Evolutionary conservation across 1,139 yeast genomes (phyloP).

Genomic region (Suhomyces terraborum): DNA sequence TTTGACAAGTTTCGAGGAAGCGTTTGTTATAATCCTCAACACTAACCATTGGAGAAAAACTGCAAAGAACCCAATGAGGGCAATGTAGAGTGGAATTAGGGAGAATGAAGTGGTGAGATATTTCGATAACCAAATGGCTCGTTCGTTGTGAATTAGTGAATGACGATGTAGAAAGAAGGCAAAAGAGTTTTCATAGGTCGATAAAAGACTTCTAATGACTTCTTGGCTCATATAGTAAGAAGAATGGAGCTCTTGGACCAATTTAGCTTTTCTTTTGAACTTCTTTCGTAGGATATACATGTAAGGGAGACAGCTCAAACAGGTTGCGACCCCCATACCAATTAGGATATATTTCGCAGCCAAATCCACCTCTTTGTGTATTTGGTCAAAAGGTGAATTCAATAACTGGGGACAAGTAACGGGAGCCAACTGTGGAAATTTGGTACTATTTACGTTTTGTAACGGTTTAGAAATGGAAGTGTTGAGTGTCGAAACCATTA

Average conservation of each 20-base stretch:
- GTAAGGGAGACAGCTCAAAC: constrained; percentile 38
- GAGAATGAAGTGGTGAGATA: constrained; percentile 54
- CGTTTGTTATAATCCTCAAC: constrained; percentile 20
- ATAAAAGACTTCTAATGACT: constrained; percentile 19
- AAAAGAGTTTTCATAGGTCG: constrained; percentile 22
- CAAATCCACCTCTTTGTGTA: constrained; percentile 40
- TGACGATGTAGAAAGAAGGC: constrained; percentile 19
- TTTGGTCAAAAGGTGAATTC: background rate
- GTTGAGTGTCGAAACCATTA: constrained; percentile 13
- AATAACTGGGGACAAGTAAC: background rate
- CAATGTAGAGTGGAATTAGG: constrained; percentile 44
- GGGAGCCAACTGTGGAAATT: constrained; percentile 3
- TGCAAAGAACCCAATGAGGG: constrained; percentile 49
- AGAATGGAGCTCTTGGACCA: constrained; percentile 27
- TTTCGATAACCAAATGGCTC: constrained; percentile 46
- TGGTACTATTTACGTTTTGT: background rate
- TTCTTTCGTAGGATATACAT: constrained; percentile 44
- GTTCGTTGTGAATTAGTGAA: constrained; percentile 1
- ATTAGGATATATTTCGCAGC: constrained; percentile 41
- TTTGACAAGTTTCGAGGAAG: constrained; percentile 10
- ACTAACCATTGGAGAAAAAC: constrained; percentile 51
- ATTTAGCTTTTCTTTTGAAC: constrained; percentile 49
- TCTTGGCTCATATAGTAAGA: constrained; percentile 3
- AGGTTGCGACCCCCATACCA: constrained; percentile 35
- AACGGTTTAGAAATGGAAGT: background rate